Evolutionary conservation across 768 basidiomycete genomes (phyloP).

Genomic region (Glaciozyma antarctica): DNA sequence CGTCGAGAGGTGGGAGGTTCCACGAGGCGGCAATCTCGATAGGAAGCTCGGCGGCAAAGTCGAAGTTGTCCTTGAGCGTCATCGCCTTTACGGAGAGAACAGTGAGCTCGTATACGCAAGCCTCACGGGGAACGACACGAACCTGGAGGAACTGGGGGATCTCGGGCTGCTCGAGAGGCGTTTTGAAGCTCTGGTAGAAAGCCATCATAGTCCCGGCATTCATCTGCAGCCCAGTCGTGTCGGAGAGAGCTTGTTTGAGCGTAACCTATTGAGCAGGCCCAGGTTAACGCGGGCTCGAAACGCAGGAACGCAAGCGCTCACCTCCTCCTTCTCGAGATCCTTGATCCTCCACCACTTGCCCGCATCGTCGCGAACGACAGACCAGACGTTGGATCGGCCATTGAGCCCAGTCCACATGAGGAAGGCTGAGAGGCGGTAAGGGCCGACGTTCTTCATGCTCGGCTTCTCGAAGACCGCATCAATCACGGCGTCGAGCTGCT

Average conservation of each 20-base stretch:
- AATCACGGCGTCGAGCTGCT: background rate
- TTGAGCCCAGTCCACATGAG: slow-evolving; percentile 23
- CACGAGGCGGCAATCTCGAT: background rate
- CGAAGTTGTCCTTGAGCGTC: slow-evolving; percentile 5
- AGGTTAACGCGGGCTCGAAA: background rate
- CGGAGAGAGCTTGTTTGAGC: slow-evolving; percentile 17
- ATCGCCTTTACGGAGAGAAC: background rate
- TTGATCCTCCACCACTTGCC: slow-evolving; percentile 14
- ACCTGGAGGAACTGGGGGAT: slow-evolving; percentile 3
- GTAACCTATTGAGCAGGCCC: background rate
- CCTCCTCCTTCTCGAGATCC: slow-evolving; percentile 9
- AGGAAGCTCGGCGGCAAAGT: background rate
- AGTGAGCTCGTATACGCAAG: background rate
- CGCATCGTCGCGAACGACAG: slow-evolving; percentile 5
- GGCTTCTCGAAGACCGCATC: background rate
- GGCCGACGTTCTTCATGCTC: slow-evolving; percentile 1
- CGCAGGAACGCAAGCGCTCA: background rate
- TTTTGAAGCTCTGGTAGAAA: slow-evolving; percentile 16
- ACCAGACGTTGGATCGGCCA: slow-evolving; percentile 12
- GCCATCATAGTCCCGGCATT: slow-evolving; percentile 19
- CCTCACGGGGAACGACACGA: background rate
- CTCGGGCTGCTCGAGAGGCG: background rate
- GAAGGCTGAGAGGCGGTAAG: slow-evolving; percentile 9
- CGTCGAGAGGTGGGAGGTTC: slow-evolving; percentile 3
- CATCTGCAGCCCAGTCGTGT: slow-evolving; percentile 20